Evolutionary conservation across 352 stramenopile genomes (phyloP).

Genomic region (Globisporangium cederbergense): DNA sequence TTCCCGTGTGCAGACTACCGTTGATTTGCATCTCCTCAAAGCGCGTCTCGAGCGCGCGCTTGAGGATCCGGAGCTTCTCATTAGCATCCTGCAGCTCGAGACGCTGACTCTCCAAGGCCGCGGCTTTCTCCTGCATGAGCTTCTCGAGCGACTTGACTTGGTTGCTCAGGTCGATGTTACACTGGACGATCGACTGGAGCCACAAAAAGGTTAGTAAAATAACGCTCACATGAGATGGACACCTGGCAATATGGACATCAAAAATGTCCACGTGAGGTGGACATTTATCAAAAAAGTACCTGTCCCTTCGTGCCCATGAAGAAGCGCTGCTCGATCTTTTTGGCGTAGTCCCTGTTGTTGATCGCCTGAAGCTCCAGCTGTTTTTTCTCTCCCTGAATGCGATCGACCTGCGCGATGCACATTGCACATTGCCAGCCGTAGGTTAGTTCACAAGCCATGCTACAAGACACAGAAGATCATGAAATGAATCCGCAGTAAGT

Average conservation of each 20-base stretch:
- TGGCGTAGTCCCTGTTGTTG: constrained; percentile 76
- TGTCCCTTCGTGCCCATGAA: constrained; percentile 72
- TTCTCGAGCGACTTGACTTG: constrained; percentile 42
- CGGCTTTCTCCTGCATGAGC: constrained; percentile 24
- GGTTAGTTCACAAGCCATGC: not conserved
- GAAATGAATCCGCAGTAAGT: not conserved
- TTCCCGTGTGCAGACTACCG: constrained; percentile 63
- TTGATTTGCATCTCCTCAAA: constrained; percentile 68
- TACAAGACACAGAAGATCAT: not conserved
- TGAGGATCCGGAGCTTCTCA: constrained; percentile 63
- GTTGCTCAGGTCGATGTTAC: constrained; percentile 52
- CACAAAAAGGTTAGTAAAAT: not conserved
- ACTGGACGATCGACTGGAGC: constrained; percentile 50
- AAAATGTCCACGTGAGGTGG: not conserved
- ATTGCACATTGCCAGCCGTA: not conserved
- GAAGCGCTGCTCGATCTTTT: constrained; percentile 83
- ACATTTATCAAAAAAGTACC: constrained; percentile 7
- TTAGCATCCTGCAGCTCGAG: constrained; percentile 36
- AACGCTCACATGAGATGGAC: too few relatives aligned
- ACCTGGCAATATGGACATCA: too few relatives aligned
- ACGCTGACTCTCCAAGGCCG: constrained; percentile 20
- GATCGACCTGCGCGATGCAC: constrained; percentile 46
- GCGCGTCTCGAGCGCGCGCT: constrained; percentile 63
- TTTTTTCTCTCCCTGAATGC: constrained; percentile 71
- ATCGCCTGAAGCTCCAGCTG: constrained; percentile 81